A percentile compares a stretch with the other conserved stretches of the same genome.
phyloP scores from a whole-genome alignment of 495 filamentous ascomycete genomes.

The Aspergillus avenaceus region DNA sequence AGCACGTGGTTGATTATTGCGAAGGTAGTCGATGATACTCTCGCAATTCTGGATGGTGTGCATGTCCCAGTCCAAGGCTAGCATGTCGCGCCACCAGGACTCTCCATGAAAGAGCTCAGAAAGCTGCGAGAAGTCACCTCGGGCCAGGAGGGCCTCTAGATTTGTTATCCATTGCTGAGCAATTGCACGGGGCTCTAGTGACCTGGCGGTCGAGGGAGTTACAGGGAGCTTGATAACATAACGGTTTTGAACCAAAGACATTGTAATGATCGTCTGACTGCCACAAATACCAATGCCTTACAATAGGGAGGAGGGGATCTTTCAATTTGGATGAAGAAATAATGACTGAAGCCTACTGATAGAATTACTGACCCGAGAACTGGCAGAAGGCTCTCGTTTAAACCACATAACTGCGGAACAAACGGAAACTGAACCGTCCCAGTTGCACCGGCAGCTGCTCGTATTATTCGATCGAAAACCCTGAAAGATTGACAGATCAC shows the following conservation, averaged over 20 bases:
- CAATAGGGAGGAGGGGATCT: not conserved
- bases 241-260: conserved; percentile 18
- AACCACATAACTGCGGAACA: not conserved
- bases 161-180: conserved; percentile 37
- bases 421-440: not conserved
- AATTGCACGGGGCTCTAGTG: conserved; percentile 21
- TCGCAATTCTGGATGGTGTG: conserved; percentile 47
- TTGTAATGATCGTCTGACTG: not conserved
- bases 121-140: conserved; percentile 12
- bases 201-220: conserved; percentile 12
- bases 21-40: conserved; percentile 47
- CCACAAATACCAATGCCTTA: not conserved
- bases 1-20: conserved; percentile 31
- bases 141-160: conserved; percentile 21
- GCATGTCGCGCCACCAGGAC: conserved; percentile 62
- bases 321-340: not conserved
- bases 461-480: not conserved
- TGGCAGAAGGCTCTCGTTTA: not conserved
- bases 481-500: not conserved
- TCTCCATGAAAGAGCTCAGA: conserved; percentile 46
- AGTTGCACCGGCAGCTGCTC: not conserved
- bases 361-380: not conserved
- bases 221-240: conserved; percentile 32
- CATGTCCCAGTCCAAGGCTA: conserved; percentile 56
- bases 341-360: not conserved